phyloP scores from a whole-genome alignment of 2,329 filamentous ascomycete species.

The Alternaria consortialis region DNA sequence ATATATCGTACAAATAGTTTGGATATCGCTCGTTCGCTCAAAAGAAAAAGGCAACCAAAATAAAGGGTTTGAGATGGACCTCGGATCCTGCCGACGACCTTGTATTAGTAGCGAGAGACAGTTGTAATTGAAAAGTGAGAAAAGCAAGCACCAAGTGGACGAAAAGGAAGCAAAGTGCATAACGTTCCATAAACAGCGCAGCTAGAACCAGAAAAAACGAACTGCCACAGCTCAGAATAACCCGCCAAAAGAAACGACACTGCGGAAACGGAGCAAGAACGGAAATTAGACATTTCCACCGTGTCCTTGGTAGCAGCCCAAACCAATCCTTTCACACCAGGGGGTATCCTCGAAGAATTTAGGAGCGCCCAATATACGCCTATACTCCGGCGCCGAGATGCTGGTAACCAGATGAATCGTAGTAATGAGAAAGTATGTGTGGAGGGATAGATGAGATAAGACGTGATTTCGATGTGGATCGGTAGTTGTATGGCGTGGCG shows the following conservation, averaged over 20 bases:
- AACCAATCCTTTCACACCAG: background rate
- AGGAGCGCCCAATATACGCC: constrained; percentile 13
- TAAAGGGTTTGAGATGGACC: background rate
- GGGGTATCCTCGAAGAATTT: constrained; percentile 15
- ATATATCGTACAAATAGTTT: background rate
- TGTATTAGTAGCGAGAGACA: constrained; percentile 18
- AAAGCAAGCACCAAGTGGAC: background rate
- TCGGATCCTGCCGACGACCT: constrained; percentile 5
- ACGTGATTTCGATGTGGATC: background rate
- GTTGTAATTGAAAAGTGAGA: background rate
- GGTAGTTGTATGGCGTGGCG: constrained; percentile 11
- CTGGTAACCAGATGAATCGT: constrained; percentile 12
- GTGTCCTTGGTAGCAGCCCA: background rate
- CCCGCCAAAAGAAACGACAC: background rate
- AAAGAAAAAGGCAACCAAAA: background rate
- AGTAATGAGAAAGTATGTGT: constrained; percentile 17
- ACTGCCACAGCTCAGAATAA: background rate
- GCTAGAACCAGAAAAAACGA: too few species aligned
- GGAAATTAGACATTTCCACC: background rate
- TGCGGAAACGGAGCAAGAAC: background rate
- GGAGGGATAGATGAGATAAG: constrained; percentile 12
- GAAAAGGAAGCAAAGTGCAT: background rate
- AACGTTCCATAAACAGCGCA: too few species aligned
- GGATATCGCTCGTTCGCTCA: constrained; percentile 1
- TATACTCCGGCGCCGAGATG: constrained; percentile 17